These are phyloP conservation scores for Pythium phragmiticola DNA, from an alignment of 352 stramenopile species.

Conservation along the genomic window DNA sequence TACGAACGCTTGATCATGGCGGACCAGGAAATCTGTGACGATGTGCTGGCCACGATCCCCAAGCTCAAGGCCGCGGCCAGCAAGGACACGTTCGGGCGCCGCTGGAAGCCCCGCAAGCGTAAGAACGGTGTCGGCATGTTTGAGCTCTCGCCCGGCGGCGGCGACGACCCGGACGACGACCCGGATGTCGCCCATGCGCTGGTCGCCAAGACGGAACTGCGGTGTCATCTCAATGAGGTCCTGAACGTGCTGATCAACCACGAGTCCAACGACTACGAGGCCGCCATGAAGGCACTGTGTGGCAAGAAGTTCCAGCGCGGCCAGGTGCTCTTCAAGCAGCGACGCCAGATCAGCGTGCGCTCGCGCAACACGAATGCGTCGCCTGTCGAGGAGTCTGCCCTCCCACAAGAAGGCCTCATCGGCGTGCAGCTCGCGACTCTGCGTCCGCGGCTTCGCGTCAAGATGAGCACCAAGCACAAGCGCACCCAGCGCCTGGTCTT, in stretches of 20 bases:
- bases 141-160: conserved; percentile 36
- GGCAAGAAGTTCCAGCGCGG: conserved; percentile 51
- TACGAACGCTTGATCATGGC: conserved; percentile 33
- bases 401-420: conserved; percentile 12
- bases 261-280: conserved; percentile 42
- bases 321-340: conserved; percentile 42
- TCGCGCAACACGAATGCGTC: background rate
- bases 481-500: conserved; percentile 56
- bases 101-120: conserved; percentile 36
- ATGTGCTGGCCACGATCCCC: conserved; percentile 57
- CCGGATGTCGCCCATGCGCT: conserved; percentile 54
- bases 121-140: conserved; percentile 44
- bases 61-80: conserved; percentile 48
- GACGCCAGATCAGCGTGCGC: too few relatives aligned
- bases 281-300: conserved; percentile 49
- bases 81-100: conserved; percentile 32
- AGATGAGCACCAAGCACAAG: conserved; percentile 27
- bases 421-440: conserved; percentile 22
- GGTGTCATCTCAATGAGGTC: conserved; percentile 62
- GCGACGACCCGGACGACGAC: conserved; percentile 27
- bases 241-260: conserved; percentile 52
- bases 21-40: conserved; percentile 56
- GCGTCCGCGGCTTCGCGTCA: conserved; percentile 21
- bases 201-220: conserved; percentile 50
- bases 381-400: background rate